Conservation (phyloP, 2,329 filamentous ascomycete genomes). For the Ceratocystis lukuohia region DNA sequence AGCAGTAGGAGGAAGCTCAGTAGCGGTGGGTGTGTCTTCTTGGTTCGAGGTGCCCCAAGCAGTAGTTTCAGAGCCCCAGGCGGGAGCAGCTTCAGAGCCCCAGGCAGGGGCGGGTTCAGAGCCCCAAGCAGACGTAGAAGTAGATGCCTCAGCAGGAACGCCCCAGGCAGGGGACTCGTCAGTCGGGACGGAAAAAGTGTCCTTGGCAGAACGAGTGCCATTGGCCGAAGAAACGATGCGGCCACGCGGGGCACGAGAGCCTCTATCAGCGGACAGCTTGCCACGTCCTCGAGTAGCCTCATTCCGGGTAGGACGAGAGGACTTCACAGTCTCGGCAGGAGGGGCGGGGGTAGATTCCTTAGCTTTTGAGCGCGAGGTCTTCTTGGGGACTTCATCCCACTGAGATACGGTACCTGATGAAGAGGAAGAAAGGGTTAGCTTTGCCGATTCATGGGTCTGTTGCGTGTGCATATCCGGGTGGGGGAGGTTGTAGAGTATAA, state of each 20-base stretch:
- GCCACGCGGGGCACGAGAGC: constrained; percentile 48
- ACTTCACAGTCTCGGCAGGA: constrained; percentile 36
- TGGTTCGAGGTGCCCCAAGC: constrained; percentile 33
- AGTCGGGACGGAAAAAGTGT: constrained; percentile 50
- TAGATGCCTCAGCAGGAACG: constrained; percentile 28
- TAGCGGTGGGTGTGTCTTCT: constrained; percentile 23
- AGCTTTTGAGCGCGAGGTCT: constrained; percentile 60
- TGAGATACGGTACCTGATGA: constrained; percentile 59
- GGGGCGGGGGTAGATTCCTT: constrained; percentile 41
- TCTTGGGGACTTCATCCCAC: constrained; percentile 75
- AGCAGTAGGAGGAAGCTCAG: constrained; percentile 22
- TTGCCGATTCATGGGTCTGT: neutral
- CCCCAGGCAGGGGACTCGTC: constrained; percentile 48
- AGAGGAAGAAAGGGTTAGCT: constrained; percentile 13
- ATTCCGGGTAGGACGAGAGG: constrained; percentile 44
- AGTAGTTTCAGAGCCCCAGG: constrained; percentile 29
- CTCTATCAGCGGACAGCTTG: constrained; percentile 45
- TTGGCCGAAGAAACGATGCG: constrained; percentile 49
- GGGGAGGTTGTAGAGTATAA: neutral
- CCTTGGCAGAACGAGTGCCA: constrained; percentile 45
- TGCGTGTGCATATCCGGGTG: neutral
- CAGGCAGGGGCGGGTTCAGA: constrained; percentile 45
- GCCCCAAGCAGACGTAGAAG: neutral
- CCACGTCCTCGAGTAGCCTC: constrained; percentile 51
- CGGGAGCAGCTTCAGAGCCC: constrained; percentile 54